Percentiles rank a stretch among this genome's conserved stretches.
phyloP scores from a whole-genome alignment of 1,139 yeast species.

The Pneumocystis murina region DNA sequence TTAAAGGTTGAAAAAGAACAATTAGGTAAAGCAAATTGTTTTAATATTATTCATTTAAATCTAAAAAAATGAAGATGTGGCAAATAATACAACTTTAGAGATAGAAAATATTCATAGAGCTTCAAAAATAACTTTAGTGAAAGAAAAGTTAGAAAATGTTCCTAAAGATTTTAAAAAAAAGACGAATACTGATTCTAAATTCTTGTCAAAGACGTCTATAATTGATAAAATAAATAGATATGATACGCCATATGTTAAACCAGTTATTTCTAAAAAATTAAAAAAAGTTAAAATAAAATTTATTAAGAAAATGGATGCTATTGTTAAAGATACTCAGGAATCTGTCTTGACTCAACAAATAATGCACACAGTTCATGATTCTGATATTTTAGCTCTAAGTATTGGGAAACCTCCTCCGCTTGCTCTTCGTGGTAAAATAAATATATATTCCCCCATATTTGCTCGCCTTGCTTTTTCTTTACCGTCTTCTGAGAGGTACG shows the following conservation, averaged over 20 bases:
- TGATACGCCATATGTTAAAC: not conserved
- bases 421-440: not conserved
- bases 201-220: not conserved
- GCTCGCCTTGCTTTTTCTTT: not conserved
- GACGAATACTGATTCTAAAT: not conserved
- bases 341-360: not conserved
- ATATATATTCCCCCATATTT: not conserved
- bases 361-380: not conserved
- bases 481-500: not conserved
- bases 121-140: not conserved
- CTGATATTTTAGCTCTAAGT: not conserved
- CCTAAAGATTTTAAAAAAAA: not conserved
- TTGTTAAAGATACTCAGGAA: not conserved
- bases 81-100: not conserved
- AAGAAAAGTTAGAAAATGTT: not conserved
- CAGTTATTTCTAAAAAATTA: not conserved
- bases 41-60: not conserved
- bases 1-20: not conserved
- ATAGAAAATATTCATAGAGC: not conserved
- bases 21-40: not conserved
- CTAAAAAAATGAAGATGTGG: not conserved
- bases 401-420: not conserved
- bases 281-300: not conserved
- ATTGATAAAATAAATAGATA: not conserved
- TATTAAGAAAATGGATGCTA: not conserved